Evolutionary conservation across 2,329 filamentous ascomycete genomes (phyloP).

Genomic region (Diaporthe sp.): DNA sequence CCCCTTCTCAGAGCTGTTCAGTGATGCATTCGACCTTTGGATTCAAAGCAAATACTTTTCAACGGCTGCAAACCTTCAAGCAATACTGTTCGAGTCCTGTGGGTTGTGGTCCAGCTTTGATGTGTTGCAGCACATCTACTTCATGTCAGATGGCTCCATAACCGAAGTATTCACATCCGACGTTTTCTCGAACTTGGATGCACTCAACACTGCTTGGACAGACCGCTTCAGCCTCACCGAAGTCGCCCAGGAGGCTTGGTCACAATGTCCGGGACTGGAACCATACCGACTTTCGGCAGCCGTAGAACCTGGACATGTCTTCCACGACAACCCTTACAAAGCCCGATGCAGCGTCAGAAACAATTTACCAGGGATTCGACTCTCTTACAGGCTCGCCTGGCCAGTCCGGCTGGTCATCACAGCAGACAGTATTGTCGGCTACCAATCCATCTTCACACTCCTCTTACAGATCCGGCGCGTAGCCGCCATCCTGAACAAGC

Average conservation of each 20-base stretch:
- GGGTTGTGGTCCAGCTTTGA: conserved; percentile 76
- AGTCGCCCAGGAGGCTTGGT: conserved; percentile 80
- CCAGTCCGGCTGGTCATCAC: conserved; percentile 80
- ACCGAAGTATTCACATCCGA: conserved; percentile 75
- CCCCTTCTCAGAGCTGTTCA: conserved; percentile 83
- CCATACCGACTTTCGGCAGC: conserved; percentile 73
- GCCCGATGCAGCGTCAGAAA: conserved; percentile 71
- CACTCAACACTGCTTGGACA: conserved; percentile 74
- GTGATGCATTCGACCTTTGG: conserved; percentile 79
- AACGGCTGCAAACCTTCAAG: conserved; percentile 76
- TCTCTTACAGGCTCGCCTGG: conserved; percentile 79
- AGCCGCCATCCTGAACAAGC: conserved; percentile 74
- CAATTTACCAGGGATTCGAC: conserved; percentile 72
- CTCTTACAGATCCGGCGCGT: conserved; percentile 84
- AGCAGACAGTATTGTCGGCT: conserved; percentile 72
- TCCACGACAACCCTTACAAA: conserved; percentile 57
- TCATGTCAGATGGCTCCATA: conserved; percentile 80
- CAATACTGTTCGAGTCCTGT: conserved; percentile 77
- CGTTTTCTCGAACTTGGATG: conserved; percentile 83
- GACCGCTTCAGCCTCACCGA: conserved; percentile 87
- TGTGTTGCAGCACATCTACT: conserved; percentile 79
- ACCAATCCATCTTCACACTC: conserved; percentile 81
- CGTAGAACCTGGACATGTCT: conserved; percentile 55
- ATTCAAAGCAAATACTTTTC: conserved; percentile 81
- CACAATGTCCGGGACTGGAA: conserved; percentile 63